Base-by-base conservation (phyloP, 2,329 filamentous ascomycete genomes). In the Beauveria sp. region DNA sequence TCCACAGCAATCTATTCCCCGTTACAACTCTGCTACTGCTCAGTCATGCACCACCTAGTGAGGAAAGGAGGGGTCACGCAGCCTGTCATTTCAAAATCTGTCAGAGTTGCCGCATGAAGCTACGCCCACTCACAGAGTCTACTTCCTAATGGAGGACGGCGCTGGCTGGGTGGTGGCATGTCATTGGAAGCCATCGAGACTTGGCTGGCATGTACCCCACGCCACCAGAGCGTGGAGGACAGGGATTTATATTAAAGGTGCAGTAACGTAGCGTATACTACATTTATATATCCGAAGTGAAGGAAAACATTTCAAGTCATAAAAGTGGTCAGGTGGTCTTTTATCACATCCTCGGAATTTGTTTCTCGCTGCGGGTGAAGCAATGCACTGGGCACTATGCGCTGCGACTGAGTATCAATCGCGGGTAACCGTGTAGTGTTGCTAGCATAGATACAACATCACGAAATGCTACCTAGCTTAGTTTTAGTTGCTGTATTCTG, bases 251-350 rank as follows among this genome's bases (percentile, higher is more conserved):
- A 61, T 61, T 61, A 50, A 54, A 31, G 24, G 10, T 12, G 31
- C 24, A 38, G 59, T 61, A 61, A 61, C 59, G 59, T 61, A 61
- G 51, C 40, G 45, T 49, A 43, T 61, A 49, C 51, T 48, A 55
- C 43, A 54, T 40, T 1, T 38, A n/a, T 46, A 26, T 10, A 20
- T 12, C 12, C 6, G 12, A 24, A 22, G 3, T 7, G 0, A 18
- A 16, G 2, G 8, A 16, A 50, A 22, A 2, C 1, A 38, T 5
- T 12, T 6, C 2, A 9, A 16, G 3, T 12, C 18, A 58, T 1
- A 5, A 34, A 6, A 1, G 2, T 7, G 45, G 45, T 58, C 55
- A 58, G 42, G 45, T 58, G 55, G 16, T 14, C 40, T 20, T 42
- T 28, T 16, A 16, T 20, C 22, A 18, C 18, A 6, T 9, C 5